Evolutionary conservation across 352 stramenopile genomes (phyloP), one percentile per base, ranked within the genome.

Genomic region (Globisporangium splendens): DNA sequence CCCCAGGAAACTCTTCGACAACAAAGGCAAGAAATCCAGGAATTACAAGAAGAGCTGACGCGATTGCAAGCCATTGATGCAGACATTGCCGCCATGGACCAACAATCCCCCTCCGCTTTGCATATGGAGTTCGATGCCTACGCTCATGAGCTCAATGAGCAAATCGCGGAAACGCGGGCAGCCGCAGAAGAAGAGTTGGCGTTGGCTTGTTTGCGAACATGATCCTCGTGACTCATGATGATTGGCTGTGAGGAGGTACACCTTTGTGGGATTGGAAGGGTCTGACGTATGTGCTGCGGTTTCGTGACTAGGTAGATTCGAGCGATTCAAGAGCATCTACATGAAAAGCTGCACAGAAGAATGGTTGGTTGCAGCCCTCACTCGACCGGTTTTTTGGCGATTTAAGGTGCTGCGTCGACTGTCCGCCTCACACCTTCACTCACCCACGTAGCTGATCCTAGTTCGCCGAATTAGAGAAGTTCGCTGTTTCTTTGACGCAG

Each of bases 1-100:
- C 17, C 8, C 12, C 17, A 54, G 49, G 49, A 54, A n/a, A 54
- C 49, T 11, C n/a, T 54, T 11, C 31, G 49, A 20, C 49, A 54
- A 28, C 49, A 54, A 42, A 54, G 44, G 10, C 28, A 31, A 17
- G 49, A 54, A 8, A 54, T 54, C 31, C 49, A 31, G 18, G 31
- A 22, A 18, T 18, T 54, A 17, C 49, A 14, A 15, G 18, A 18
- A n/a, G 49, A 54, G 12, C n/a, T 54, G 4, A 18, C 31, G 2
- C n/a, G 31, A 4, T 18, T 54, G 3, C 31, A 44, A 12, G 10
- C 31, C 11, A 44, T 44, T 3, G 49, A 54, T 17, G 49, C 49
- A 7, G 49, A 54, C 3, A 31, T 54, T 15, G n/a, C 10, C 11
- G 13, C 24, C 10, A 54, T 54, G 49, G 12, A 43, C 49, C 31